Evolutionary conservation across 495 filamentous ascomycete species (phyloP).

Genomic region (Talaromyces trachyspermus): DNA sequence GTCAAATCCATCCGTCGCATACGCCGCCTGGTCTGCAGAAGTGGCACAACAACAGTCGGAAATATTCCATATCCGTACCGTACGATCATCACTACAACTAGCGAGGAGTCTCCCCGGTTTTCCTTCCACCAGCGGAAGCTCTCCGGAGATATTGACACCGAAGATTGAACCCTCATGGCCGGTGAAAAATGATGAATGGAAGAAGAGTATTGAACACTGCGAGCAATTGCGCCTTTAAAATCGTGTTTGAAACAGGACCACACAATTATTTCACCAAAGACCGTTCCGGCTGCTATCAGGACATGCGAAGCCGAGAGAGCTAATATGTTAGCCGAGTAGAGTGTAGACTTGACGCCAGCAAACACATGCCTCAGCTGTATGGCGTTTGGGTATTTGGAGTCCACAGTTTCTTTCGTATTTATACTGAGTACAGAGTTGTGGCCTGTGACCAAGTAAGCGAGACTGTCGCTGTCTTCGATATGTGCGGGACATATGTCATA

Average conservation of each 20-base stretch:
- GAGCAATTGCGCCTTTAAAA: background rate
- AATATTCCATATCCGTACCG: slow-evolving; percentile 84
- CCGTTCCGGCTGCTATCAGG: slow-evolving; percentile 79
- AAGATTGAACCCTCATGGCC: slow-evolving; percentile 95
- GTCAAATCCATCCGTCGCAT: slow-evolving; percentile 38
- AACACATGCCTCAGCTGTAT: slow-evolving; percentile 37
- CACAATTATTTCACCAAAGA: slow-evolving; percentile 85
- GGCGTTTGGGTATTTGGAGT: slow-evolving; percentile 14
- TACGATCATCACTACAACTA: slow-evolving; percentile 94
- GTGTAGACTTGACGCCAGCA: slow-evolving; percentile 71
- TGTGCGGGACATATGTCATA: slow-evolving; percentile 52
- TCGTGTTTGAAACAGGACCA: slow-evolving; percentile 58
- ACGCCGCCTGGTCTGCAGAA: slow-evolving; percentile 25
- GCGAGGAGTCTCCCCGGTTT: slow-evolving; percentile 54
- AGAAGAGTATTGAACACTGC: slow-evolving; percentile 4
- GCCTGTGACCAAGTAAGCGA: slow-evolving; percentile 59
- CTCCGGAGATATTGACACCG: slow-evolving; percentile 68
- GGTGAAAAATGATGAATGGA: slow-evolving; percentile 64
- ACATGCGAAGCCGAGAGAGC: slow-evolving; percentile 50
- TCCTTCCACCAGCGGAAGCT: slow-evolving; percentile 30
- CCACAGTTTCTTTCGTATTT: slow-evolving; percentile 13
- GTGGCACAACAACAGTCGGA: slow-evolving; percentile 35
- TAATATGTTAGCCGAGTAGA: slow-evolving; percentile 75
- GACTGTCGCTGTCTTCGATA: slow-evolving; percentile 11
- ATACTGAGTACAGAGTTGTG: slow-evolving; percentile 67